These are phyloP conservation scores for Microglena sp. DNA, from an alignment of 139 green algal genomes.

Conservation along the genomic window DNA sequence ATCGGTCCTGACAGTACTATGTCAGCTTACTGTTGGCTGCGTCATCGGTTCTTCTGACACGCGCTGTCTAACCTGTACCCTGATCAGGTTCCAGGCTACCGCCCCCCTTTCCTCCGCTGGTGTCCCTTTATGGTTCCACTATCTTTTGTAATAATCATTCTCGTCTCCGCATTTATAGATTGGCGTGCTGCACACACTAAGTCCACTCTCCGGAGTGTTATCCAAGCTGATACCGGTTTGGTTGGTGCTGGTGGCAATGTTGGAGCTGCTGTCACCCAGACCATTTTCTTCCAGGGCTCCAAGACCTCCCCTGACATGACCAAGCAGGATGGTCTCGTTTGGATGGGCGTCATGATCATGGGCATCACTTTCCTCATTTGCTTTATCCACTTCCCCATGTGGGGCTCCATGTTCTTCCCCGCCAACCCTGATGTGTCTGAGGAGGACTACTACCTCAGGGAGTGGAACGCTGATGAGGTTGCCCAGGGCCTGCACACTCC, in stretches of 20 bases:
- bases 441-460: conserved; percentile 79
- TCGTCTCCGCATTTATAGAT: too few species aligned
- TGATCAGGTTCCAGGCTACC: too few species aligned
- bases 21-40: too few species aligned
- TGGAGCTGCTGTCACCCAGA: conserved; percentile 75
- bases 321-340: conserved; percentile 43
- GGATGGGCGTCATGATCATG: conserved; percentile 83
- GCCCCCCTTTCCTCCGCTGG: too few species aligned
- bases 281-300: conserved; percentile 71
- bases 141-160: too few species aligned
- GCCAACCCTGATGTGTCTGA: conserved; percentile 55
- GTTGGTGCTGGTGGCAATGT: conserved; percentile 86
- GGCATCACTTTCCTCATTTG: conserved; percentile 50
- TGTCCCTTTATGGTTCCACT: too few species aligned
- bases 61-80: too few species aligned
- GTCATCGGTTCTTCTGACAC: too few species aligned
- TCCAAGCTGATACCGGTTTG: too few species aligned
- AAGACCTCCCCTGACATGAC: conserved; percentile 2
- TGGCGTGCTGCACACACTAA: too few species aligned
- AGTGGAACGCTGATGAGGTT: conserved; percentile 45
- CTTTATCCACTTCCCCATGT: conserved; percentile 88
- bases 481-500: conserved; percentile 38
- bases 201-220: too few species aligned
- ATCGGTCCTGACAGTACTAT: too few species aligned
- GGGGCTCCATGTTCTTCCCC: conserved; percentile 75